Base-by-base conservation (phyloP, 148 eudicot genomes). In the Agrostemma githago region DNA sequence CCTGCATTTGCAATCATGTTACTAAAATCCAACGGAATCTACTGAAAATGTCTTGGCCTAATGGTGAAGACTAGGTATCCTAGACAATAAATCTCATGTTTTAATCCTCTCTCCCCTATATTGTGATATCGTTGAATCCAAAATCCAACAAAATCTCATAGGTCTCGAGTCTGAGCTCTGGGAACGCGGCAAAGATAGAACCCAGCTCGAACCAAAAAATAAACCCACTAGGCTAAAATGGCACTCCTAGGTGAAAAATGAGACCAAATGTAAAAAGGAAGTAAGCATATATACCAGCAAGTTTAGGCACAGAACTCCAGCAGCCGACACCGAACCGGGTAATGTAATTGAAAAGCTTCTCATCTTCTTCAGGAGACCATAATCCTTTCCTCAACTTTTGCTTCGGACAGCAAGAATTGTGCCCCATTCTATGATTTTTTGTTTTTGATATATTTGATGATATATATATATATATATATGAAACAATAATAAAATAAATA, bases 341-440 rank as follows among this genome's bases (percentile, higher is more conserved):
- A 74, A 83, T 80, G 85, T 83, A 75, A 76, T 80, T 83, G 67
- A 34, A 83, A 44, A 83, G 85, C 76, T 83, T 83, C 79, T 83
- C 85, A 73, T 83, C 85, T 83, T 83, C 85, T 80, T 83, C 85
- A 65, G 85, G 85, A 40, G 85, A 83, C 85, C 85, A 83, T 48
- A 83, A 76, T 15, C 85, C 83, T 74, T 83, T 83, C 68, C 80
- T 80, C 8, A 80, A 74, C 85, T 83, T 80, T 72, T 77, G 85
- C 72, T 80, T 83, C 43, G 76, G 43, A 72, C 83, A 80, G 39
- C 83, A 74, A 51, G 80, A 76, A 74, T 83, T 68, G 16, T 79
- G 72, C 15, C 83, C 85, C 85, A 83, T 83, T 16, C 4, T 76
- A 58, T 61, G 6, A 26, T 21, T 2, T 6, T 42, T 41, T n/a